Evolutionary conservation across 495 filamentous ascomycete genomes (phyloP), one percentile per base, ranked within the genome.

Genomic region (Aspergillus carlsbadensis): DNA sequence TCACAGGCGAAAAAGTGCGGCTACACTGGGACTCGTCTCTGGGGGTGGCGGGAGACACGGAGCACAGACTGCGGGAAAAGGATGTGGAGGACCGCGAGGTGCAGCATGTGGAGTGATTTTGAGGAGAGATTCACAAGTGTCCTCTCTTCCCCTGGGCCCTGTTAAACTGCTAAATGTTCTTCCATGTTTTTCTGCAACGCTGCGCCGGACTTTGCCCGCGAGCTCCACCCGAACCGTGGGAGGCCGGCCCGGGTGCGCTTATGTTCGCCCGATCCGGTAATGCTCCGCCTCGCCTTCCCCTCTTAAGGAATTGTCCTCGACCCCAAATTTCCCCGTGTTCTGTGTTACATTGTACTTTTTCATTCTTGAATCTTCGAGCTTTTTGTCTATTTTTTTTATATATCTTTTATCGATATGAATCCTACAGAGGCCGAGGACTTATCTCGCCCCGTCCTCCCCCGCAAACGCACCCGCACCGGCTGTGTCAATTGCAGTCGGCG

Each of bases 1-100:
- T 71, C 45, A 71, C 66, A 0, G 65, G 66, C 14, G 63, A 65
- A 20, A 70, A 82, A 44, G 78, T 83, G 64, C 75, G 65, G 60
- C 65, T 84, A 42, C 57, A 71, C 39, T 71, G 69, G 69, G 59
- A 71, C 17, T 24, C 66, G 8, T 69, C 69, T n/a, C 65, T 69
- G 69, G 69, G 69, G 15, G 53, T 62, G 24, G 61, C 63, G 1
- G 69, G 69, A 6, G 66, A 69, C 52, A 61, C 58, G 5, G 60
- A 65, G 31, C 35, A 63, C 22, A 58, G 64, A 0, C 42, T 71
- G 31, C 57, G 54, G 8, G 54, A 65, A 22, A 69, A 69, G 47
- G 65, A 61, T 14, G 29, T 35, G 8, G 63, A 67, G 11, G 53
- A 8, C 26, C 26, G 26, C 26, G 26, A 47, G 41, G 57, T 57